phyloP scores from a whole-genome alignment of 2,329 filamentous ascomycete species.

The Canariomyces notabilis region DNA sequence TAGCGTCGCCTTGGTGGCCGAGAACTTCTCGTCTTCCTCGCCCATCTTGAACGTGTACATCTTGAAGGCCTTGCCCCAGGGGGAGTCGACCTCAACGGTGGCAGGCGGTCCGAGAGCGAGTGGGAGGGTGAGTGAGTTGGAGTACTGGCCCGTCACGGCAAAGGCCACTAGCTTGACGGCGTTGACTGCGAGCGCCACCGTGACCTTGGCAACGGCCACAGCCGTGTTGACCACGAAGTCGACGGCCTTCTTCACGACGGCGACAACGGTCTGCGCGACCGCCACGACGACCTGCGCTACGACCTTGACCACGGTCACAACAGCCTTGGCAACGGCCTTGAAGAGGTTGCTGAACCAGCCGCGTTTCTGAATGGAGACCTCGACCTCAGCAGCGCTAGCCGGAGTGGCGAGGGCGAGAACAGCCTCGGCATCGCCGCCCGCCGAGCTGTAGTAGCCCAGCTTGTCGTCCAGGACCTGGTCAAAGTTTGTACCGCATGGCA shows the following conservation, averaged over 20 bases:
- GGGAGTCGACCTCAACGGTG: conserved; percentile 1
- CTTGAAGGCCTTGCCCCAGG: conserved; percentile 7
- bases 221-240: neutral
- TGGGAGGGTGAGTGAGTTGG: conserved; percentile 3
- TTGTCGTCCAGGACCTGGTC: conserved; percentile 6
- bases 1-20: neutral
- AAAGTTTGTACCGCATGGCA: conserved; percentile 5
- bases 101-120: neutral
- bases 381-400: neutral
- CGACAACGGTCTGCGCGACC: neutral
- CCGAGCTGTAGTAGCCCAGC: conserved; percentile 7
- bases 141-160: conserved; percentile 5
- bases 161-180: conserved; percentile 8
- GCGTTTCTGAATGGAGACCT: neutral
- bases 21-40: conserved; percentile 2
- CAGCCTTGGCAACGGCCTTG: neutral
- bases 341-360: neutral
- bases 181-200: conserved; percentile 2
- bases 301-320: neutral
- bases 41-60: conserved; percentile 5
- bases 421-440: neutral
- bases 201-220: neutral
- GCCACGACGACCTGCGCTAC: neutral
- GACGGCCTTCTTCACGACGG: neutral
- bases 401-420: neutral